Base-by-base conservation (phyloP, 2,329 filamentous ascomycete genomes). In the Aspergillus pseudonomiae region DNA sequence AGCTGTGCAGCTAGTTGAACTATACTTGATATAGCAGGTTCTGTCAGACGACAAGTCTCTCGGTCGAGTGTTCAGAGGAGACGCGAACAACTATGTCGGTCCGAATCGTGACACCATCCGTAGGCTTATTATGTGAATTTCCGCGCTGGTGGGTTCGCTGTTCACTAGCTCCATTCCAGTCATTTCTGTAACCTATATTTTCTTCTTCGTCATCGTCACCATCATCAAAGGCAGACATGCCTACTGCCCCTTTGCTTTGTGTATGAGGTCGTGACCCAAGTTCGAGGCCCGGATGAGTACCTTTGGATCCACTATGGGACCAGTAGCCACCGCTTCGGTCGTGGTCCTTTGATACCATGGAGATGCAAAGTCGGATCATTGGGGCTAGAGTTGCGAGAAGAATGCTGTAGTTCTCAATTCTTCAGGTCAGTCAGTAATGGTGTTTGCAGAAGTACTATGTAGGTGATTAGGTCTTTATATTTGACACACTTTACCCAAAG, bases 361-460 rank as follows among this genome's bases (percentile, higher is more conserved):
- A 61, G 39, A 76, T 67, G 63, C 77, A 75, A 30, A 78, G 71
- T 4, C 76, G 73, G 43, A 73, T 70, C 30, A 78, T 70, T 1
- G 75, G 74, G 4, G 75, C 74, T 6, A 74, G 76, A 3, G 74
- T 74, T 21, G 76, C 77, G 24, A 78, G 70, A 0, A 78, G 69
- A 21, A 78, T 78, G 61, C 69, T 73, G 62, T 76, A 77, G 56
- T 78, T 78, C 61, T 78, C 46, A 4, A 50, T 50, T 19, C 24
- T 50, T 3, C 12, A 9, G 14, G 5, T 5, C 2, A 4, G 7
- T 50, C 14, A 28, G 46, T 28, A 28, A 50, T 26, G 11, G 12
- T 28, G 24, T 28, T 14, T 6, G 24, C 1, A 28, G 14, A 10
- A 9, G 12, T 48, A 16, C 24, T 28, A 9, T 3, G 24, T 28